These are phyloP conservation scores for Oropetium thomaeum DNA, from an alignment of 176 grass and related monocot species.

Conservation along the genomic window DNA sequence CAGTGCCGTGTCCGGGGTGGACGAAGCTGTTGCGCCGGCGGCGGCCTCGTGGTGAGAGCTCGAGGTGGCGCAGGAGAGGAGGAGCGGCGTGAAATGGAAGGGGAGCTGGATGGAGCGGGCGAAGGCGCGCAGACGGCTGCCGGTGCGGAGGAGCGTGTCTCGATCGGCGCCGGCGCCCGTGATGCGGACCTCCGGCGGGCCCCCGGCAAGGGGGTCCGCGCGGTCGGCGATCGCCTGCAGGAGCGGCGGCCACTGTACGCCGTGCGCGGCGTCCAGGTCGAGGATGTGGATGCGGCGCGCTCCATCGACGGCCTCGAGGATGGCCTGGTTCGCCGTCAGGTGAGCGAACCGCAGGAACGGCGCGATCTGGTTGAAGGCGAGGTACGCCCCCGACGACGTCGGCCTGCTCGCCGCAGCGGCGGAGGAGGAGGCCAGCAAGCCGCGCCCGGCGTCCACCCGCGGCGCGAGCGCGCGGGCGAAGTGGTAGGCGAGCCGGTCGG, in stretches of 20 bases:
- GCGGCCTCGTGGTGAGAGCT: background rate
- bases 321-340: conserved; percentile 97
- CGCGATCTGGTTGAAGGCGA: conserved; percentile 98
- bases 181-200: conserved; percentile 75
- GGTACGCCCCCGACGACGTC: conserved; percentile 48
- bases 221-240: conserved; percentile 83
- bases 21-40: background rate
- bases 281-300: conserved; percentile 80
- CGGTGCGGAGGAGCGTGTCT: conserved; percentile 75
- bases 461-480: conserved; percentile 72
- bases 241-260: conserved; percentile 91
- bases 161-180: conserved; percentile 75
- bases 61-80: conserved; percentile 41
- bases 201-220: conserved; percentile 28
- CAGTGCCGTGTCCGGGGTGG: background rate
- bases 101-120: conserved; percentile 74
- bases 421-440: too few species aligned
- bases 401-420: background rate
- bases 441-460: conserved; percentile 39
- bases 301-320: conserved; percentile 70
- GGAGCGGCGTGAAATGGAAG: conserved; percentile 86
- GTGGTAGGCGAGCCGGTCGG: conserved; percentile 77
- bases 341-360: conserved; percentile 94
- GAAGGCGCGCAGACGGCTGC: conserved; percentile 69
- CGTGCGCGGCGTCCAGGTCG: conserved; percentile 84